Conservation (phyloP, 352 stramenopile genomes). For the Globisporangium alternatum region DNA sequence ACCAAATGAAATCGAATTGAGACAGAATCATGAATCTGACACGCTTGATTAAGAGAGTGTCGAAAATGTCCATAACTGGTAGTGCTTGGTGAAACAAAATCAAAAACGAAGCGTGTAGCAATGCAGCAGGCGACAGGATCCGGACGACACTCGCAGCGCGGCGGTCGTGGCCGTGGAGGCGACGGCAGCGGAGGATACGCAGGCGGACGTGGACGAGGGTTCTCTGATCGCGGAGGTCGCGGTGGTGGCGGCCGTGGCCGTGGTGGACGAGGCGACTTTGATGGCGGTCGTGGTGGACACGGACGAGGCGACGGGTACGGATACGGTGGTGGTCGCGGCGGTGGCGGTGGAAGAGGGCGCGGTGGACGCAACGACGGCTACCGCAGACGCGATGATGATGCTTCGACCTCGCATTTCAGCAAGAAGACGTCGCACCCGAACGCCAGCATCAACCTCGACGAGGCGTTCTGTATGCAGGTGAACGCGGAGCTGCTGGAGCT, state of each 20-base stretch:
- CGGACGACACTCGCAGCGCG: slow-evolving; percentile 4
- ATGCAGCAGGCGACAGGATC: slow-evolving; percentile 9
- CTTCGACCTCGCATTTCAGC: slow-evolving; percentile 7
- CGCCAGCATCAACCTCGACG: slow-evolving; percentile 44
- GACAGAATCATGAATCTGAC: too few species aligned
- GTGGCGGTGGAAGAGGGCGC: background rate
- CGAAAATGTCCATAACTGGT: too few species aligned
- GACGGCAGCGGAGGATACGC: background rate
- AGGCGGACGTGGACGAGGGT: slow-evolving; percentile 1
- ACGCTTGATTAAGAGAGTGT: too few species aligned
- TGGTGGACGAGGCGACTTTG: slow-evolving; percentile 11
- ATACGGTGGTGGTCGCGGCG: background rate
- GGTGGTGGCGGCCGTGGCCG: slow-evolving; percentile 7
- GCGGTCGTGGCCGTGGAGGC: background rate
- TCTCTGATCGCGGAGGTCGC: background rate
- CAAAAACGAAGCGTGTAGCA: background rate
- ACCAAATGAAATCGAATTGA: too few species aligned
- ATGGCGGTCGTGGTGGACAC: slow-evolving; percentile 8
- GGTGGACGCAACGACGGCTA: background rate
- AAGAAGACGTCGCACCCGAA: slow-evolving; percentile 11
- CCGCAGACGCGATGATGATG: slow-evolving; percentile 8
- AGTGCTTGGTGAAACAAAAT: background rate
- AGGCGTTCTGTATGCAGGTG: slow-evolving; percentile 72
- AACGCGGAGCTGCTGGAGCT: slow-evolving; percentile 58
- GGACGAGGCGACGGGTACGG: background rate